phyloP scores from a whole-genome alignment of 495 filamentous ascomycete genomes.

The Podospora fimiseda region DNA sequence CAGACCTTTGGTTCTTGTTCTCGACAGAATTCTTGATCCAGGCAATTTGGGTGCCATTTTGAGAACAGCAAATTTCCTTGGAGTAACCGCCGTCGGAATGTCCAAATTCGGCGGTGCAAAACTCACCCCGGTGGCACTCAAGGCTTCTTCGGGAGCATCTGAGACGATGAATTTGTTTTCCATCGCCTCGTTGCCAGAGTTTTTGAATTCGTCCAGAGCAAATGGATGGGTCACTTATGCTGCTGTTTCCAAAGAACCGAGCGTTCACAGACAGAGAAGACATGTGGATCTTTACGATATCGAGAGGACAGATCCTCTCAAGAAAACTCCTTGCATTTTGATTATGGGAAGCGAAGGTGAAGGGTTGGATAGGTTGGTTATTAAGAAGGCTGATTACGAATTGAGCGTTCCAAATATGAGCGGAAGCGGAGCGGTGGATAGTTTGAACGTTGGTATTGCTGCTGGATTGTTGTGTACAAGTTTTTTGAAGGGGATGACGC shows the following conservation, averaged over 20 bases:
- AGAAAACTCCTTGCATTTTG: conserved; percentile 60
- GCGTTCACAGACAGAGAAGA: conserved; percentile 19
- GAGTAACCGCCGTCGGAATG: conserved; percentile 67
- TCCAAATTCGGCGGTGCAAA: conserved; percentile 62
- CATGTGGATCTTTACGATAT: conserved; percentile 28
- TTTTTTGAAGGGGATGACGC: conserved; percentile 32
- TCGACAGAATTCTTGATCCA: conserved; percentile 81
- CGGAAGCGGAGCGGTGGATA: conserved; percentile 53
- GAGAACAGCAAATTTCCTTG: conserved; percentile 78
- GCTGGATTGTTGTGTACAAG: conserved; percentile 64
- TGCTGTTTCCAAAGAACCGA: conserved; percentile 48
- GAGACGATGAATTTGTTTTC: conserved; percentile 69
- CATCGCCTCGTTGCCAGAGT: conserved; percentile 55
- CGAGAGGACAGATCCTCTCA: conserved; percentile 44
- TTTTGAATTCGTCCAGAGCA: conserved; percentile 58
- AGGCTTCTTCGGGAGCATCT: conserved; percentile 79
- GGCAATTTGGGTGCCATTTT: conserved; percentile 88
- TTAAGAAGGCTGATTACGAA: conserved; percentile 54
- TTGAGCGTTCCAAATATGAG: conserved; percentile 45
- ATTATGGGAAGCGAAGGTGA: conserved; percentile 79
- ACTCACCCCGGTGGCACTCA: conserved; percentile 68
- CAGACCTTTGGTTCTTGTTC: conserved; percentile 70
- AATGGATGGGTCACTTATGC: conserved; percentile 83
- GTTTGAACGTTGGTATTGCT: conserved; percentile 85
- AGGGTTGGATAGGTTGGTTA: conserved; percentile 58